A percentile compares a stretch with the other conserved stretches of the same genome.
Conservation (phyloP, 805 yeast genomes). For the Vanderwaltozyma tropicalis region DNA sequence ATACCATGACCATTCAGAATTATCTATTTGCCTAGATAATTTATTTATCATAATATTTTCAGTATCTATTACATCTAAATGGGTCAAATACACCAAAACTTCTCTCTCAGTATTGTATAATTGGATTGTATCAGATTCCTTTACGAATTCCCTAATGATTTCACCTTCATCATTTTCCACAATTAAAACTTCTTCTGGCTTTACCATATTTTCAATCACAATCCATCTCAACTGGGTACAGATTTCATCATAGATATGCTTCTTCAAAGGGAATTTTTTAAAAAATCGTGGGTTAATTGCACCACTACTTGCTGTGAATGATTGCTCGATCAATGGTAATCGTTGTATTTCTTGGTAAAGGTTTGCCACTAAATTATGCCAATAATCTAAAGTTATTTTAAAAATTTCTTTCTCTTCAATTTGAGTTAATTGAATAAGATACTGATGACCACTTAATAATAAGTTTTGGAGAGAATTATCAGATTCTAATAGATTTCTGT, state of each 20-base stretch:
- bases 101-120: constrained; percentile 90
- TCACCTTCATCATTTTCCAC: constrained; percentile 98
- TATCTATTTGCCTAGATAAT: constrained; percentile 82
- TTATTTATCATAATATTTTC: constrained; percentile 84
- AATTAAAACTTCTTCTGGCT: constrained; percentile 93
- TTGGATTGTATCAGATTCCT: constrained; percentile 89
- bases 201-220: constrained; percentile 89
- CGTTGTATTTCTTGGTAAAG: constrained; percentile 77
- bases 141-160: constrained; percentile 88
- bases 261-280: constrained; percentile 69
- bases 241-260: constrained; percentile 65
- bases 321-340: constrained; percentile 54
- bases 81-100: constrained; percentile 85
- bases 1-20: constrained; percentile 95
- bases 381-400: constrained; percentile 88
- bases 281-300: constrained; percentile 75
- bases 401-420: constrained; percentile 91
- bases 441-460: constrained; percentile 60
- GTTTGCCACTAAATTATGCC: constrained; percentile 72
- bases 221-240: constrained; percentile 73
- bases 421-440: constrained; percentile 69
- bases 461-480: constrained; percentile 43
- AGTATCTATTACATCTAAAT: constrained; percentile 84
- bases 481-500: constrained; percentile 50
- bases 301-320: constrained; percentile 45